A percentile compares a stretch with the other conserved stretches of the same genome.
Conservation (phyloP, 345 rosid species). For the Microcos paniculata region DNA sequence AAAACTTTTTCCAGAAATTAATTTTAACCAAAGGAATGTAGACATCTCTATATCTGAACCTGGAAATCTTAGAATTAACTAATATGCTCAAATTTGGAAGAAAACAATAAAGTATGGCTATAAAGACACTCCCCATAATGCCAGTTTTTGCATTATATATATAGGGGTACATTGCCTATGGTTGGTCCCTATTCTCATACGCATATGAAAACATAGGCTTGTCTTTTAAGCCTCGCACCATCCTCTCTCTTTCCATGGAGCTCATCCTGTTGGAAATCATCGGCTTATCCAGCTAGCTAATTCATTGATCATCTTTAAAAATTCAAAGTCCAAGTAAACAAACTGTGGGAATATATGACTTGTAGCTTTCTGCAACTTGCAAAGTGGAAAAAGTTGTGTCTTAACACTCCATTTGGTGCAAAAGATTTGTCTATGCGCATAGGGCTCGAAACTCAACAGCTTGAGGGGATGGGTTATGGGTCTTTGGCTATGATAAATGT, state of each 20-base stretch:
- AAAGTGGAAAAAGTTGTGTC: not conserved
- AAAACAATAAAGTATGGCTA: not conserved
- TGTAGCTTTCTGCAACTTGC: constrained; percentile 10
- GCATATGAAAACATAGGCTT: not conserved
- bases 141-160: constrained; percentile 4
- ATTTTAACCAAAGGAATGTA: no score
- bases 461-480: not conserved
- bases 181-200: constrained; percentile 8
- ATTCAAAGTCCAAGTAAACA: not conserved
- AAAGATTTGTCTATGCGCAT: not conserved
- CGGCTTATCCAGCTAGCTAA: not conserved
- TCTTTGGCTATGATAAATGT: no score
- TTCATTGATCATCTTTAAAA: not conserved
- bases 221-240: not conserved
- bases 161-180: not conserved
- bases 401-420: not conserved
- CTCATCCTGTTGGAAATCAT: not conserved
- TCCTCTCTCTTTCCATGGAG: not conserved
- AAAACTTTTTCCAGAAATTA: not conserved
- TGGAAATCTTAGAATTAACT: not conserved
- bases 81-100: not conserved
- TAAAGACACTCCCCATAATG: not conserved
- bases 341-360: not conserved
- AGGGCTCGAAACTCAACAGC: not conserved
- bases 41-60: no score